Base-by-base conservation (phyloP, 352 stramenopile species). In the Phytophthora pisi region DNA sequence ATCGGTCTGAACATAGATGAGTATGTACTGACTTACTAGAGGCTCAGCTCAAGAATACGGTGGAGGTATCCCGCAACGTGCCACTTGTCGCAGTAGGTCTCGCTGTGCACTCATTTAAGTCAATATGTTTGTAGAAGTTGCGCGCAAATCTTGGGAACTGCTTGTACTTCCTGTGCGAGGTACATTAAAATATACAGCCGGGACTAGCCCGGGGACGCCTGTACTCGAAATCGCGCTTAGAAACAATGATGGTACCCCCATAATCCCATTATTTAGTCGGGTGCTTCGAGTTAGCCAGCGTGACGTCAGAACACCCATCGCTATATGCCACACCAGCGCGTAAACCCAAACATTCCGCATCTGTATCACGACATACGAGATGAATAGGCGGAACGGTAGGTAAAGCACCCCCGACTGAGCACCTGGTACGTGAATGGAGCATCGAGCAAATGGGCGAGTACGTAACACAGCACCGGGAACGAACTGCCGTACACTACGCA, bases 311-410 rank as follows among this genome's bases (percentile, higher is more conserved):
- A 54, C 47, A 20, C 15, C 4, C 34, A 73, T 20, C 6, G 68
- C 0, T 0, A 54, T 1, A 23, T 81, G 68, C 46, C 75, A 67
- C 15, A 70, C 11, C 16, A 84, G 28, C 3, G 64, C 56, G 6
- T 79, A 57, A 1, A 78, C 15, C 76, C 68, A 84, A 1, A 79
- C 72, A 8, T 51, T 75, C 2, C 74, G 68, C 71, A 84, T 82
- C 10, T 79, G 77, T 1, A 78, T 63, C 23, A 70, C 64, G 0
- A 66, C 68, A 15, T 77, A 56, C 5, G 52, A 51, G 1, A 79
- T 34, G 20, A 78, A 75, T 1, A 66, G 46, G 1, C 18, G 13
- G 7, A 73, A 4, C 0, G 57, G 62, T 20, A 78, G 57, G 7
- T 64, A 28, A 6, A 74, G 50, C 10, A 75, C 7, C 4, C 77